These are phyloP conservation scores for Elsinoe perseae DNA, from an alignment of 2,329 filamentous ascomycete genomes.

Conservation along the genomic window DNA sequence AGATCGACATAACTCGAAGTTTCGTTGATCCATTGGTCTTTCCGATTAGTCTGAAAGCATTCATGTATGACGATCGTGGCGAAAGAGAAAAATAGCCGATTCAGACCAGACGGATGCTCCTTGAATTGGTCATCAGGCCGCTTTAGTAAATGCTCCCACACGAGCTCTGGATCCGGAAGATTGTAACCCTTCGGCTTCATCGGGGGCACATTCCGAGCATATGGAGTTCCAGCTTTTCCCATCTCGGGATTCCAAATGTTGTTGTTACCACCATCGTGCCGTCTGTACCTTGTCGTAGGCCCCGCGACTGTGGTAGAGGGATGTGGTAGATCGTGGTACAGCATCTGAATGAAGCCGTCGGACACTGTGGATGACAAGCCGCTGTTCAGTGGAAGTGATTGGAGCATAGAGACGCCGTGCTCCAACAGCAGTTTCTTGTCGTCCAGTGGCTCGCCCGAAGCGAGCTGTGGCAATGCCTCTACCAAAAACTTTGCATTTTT, in stretches of 20 bases:
- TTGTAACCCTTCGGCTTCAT: conserved; percentile 44
- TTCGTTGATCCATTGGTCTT: conserved; percentile 38
- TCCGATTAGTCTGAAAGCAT: conserved; percentile 39
- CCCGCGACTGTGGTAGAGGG: conserved; percentile 42
- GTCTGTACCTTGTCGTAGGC: conserved; percentile 38
- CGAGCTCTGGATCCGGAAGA: conserved; percentile 42
- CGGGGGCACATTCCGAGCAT: conserved; percentile 39
- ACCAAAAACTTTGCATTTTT: too few species aligned
- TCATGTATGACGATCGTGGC: conserved; percentile 44
- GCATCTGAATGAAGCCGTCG: conserved; percentile 46
- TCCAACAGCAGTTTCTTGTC: conserved; percentile 44
- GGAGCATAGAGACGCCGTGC: conserved; percentile 46
- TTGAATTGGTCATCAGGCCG: conserved; percentile 33
- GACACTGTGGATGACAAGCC: conserved; percentile 42
- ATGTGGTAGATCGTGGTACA: conserved; percentile 48
- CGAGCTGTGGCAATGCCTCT: conserved; percentile 24
- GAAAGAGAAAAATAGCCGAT: conserved; percentile 42
- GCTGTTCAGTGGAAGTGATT: conserved; percentile 43
- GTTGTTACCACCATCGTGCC: conserved; percentile 40
- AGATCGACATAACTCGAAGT: conserved; percentile 43
- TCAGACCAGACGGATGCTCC: conserved; percentile 39
- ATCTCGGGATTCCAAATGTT: conserved; percentile 46
- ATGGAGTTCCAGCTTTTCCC: conserved; percentile 46
- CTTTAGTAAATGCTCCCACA: conserved; percentile 40
- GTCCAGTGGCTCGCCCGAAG: conserved; percentile 40